A percentile compares a stretch with the other conserved stretches of the same genome.
phyloP scores from a whole-genome alignment of 2,329 filamentous ascomycete genomes.

The Diaporthe nobilis region DNA sequence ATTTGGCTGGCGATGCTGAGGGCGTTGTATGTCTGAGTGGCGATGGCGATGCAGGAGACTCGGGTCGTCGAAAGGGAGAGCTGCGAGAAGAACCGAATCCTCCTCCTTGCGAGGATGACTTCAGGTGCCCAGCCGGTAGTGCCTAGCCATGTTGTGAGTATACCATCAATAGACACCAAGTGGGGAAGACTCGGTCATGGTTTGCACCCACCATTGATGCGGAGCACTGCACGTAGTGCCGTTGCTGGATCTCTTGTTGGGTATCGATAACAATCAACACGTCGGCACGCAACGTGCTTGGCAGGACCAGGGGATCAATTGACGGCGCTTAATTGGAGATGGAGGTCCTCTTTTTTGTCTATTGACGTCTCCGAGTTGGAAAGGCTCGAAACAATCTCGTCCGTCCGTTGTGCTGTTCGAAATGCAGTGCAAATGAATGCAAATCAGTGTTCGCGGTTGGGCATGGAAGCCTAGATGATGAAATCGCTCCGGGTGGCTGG shows the following conservation, averaged over 20 bases:
- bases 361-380: neutral
- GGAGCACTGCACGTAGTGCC: conserved; percentile 28
- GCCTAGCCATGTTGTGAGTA: conserved; percentile 55
- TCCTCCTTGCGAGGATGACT: conserved; percentile 35
- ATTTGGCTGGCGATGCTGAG: conserved; percentile 71
- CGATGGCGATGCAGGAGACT: conserved; percentile 76
- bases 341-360: neutral
- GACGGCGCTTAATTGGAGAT: neutral
- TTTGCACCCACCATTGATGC: conserved; percentile 42
- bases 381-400: neutral
- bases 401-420: neutral
- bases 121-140: conserved; percentile 56
- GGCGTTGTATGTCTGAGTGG: conserved; percentile 76
- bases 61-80: conserved; percentile 74
- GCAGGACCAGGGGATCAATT: neutral
- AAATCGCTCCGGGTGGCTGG: conserved; percentile 8
- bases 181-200: conserved; percentile 40
- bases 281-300: conserved; percentile 2
- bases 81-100: conserved; percentile 70
- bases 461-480: neutral
- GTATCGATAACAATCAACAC: conserved; percentile 32
- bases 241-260: conserved; percentile 25
- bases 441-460: neutral
- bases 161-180: conserved; percentile 24
- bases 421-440: neutral